Base-by-base conservation (phyloP, 352 stramenopile species). In the Pythium sukuiense region DNA sequence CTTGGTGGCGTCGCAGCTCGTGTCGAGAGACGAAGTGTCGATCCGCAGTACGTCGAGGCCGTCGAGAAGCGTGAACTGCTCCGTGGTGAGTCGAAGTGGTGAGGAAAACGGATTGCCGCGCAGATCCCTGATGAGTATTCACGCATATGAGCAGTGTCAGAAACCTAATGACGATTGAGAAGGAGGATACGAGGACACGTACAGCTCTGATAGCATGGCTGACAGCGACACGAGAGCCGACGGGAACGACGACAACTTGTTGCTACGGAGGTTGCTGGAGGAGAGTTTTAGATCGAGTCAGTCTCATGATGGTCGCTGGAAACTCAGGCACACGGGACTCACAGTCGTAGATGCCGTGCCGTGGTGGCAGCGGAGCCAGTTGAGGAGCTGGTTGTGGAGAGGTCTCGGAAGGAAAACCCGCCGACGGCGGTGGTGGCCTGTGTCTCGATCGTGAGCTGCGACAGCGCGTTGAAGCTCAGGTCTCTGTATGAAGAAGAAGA, bases 81-180 rank as follows among this genome's bases (percentile, higher is more conserved):
- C 35, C 1, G 16, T 20, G 1, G 58, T 64, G 27, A 64, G 26
- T 8, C 9, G 26, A 4, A 64, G 45, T 11, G 12, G n/a, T 9
- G 45, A 26, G 1, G 39, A 26, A 14, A 64, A 64, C 20, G 45
- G 58, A 45, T 64, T 64, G 4, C 58, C 58, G 9, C 46, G 43
- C 11, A 64, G 58, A 20, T 64, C 46, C 26, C 58, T 64, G 32
- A 7, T 16, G 29, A 46, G 30, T 24, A 9, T 24, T 7, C 0
- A 39, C 0, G 14, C 27, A 58, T 13, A 20, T 4, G 2, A 11
- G 8, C 27, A 53, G 7, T 13, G 26, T 37, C 1, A 37, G 37
- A 26, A 24, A 24, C 0, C 20, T 24, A 24, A 24, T 24, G 20
- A 24, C 20, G 24, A 2, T 14, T 55, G 48, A 27, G 20, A 16